These are phyloP conservation scores for Tephrocybe sp. DNA, from an alignment of 768 basidiomycete species.

Conservation along the genomic window DNA sequence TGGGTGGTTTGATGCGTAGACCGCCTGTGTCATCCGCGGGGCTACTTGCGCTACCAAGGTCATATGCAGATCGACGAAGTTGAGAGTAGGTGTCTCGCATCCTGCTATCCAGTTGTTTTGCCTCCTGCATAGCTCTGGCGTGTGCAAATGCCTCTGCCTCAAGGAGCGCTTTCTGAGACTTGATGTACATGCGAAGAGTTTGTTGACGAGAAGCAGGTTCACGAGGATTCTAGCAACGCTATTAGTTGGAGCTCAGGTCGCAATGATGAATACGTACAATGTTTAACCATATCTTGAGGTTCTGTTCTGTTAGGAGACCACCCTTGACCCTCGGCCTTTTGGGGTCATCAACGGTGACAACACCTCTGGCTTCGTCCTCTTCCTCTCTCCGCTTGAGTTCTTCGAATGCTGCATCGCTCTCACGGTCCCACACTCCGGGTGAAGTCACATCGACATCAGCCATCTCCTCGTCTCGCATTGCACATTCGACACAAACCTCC, in stretches of 20 bases:
- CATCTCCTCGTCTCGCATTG: slow-evolving; percentile 99
- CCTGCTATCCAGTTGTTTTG: slow-evolving; percentile 67
- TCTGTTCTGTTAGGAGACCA: slow-evolving; percentile 69
- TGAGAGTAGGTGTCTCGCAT: slow-evolving; percentile 82
- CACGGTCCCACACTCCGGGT: slow-evolving; percentile 87
- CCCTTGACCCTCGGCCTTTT: slow-evolving; percentile 63
- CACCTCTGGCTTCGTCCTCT: slow-evolving; percentile 59
- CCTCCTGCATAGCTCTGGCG: slow-evolving; percentile 75
- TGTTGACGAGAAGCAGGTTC: slow-evolving; percentile 85
- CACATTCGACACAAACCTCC: slow-evolving; percentile 94
- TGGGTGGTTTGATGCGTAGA: slow-evolving; percentile 69
- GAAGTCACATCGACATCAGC: slow-evolving; percentile 88
- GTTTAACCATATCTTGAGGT: slow-evolving; percentile 76
- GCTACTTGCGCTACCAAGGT: slow-evolving; percentile 46
- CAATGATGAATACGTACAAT: slow-evolving; percentile 49
- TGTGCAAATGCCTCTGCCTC: slow-evolving; percentile 82
- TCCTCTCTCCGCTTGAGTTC: slow-evolving; percentile 73
- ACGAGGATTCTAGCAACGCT: slow-evolving; percentile 70
- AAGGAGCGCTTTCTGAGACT: slow-evolving; percentile 73
- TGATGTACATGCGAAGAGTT: slow-evolving; percentile 79
- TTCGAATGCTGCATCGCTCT: slow-evolving; percentile 78
- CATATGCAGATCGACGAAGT: slow-evolving; percentile 75
- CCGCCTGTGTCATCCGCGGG: slow-evolving; percentile 58
- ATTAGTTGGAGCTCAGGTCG: slow-evolving; percentile 9
- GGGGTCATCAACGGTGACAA: slow-evolving; percentile 46